Base-by-base conservation (phyloP, 2,329 filamentous ascomycete species). In the Xylariales sp. region DNA sequence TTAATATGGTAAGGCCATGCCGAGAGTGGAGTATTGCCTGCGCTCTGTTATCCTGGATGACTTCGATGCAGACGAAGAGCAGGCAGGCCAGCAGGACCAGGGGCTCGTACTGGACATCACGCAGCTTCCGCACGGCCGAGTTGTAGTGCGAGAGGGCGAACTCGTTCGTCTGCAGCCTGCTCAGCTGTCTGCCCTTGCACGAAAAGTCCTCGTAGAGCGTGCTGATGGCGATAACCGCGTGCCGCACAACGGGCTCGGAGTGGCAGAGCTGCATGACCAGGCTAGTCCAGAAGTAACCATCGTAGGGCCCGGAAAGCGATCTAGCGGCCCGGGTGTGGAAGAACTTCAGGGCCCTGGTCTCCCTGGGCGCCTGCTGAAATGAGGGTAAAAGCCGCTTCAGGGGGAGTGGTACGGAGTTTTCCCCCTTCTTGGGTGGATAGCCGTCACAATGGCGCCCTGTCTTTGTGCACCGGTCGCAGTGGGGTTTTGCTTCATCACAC, bases 61-160 rank as follows among this genome's bases (percentile, higher is more conserved):
- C 59, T 42, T 69, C 66, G 37, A 70, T 62, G 42, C 65, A 69
- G 24, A 65, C 55, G 40, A 70, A 69, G 12, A 70, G 47, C 2
- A 67, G 42, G 40, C 66, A 69, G 0, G 64, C 57, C 0, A 67
- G 40, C 3, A 69, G 45, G 4, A 68, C 58, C 0, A 59, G 47
- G 20, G 63, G 58, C 13, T 62, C 50, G 17, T 59, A 55, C 29
- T 48, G 38, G 3, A 53, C 50, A 2, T 51, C 41, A 8, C 58
- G 50, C 1, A 67, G 46, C 13, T 56, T 45, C 23, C 52, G 48
- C 17, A 69, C 63, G 1, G 66, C 65, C 1, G 54, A 46, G 40
- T 67, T 69, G 41, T 70, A 70, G 38, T 68, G 64, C 6, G 39
- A 40, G 1, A 69, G 47, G 8, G 60, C 60, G 21, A 65, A 59